Evolutionary conservation across 129 eudicot genomes (phyloP).

Genomic region (Sambucus nigra): DNA sequence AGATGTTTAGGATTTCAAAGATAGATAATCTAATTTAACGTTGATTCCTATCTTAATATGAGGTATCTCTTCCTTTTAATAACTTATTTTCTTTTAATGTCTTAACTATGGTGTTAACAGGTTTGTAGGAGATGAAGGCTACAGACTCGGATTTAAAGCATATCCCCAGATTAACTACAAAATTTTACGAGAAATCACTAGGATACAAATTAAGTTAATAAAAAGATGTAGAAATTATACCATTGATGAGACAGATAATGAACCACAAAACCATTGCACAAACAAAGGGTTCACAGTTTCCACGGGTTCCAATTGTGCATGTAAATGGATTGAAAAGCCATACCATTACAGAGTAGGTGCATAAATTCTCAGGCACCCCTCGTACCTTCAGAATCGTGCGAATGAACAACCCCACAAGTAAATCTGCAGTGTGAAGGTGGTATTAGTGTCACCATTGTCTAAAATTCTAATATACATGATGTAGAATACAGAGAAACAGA

Average conservation of each 20-base stretch:
- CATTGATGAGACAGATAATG: slow-evolving; percentile 74
- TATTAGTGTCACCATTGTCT: no score
- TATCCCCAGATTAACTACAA: not conserved
- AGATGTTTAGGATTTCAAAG: no score
- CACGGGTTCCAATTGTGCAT: slow-evolving; percentile 97
- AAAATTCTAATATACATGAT: no score
- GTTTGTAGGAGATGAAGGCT: not conserved
- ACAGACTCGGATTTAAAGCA: slow-evolving; percentile 6
- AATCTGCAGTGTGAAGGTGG: slow-evolving; percentile 52
- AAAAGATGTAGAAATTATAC: slow-evolving; percentile 35
- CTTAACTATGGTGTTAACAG: not conserved
- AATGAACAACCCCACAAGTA: slow-evolving; percentile 78
- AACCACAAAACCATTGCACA: slow-evolving; percentile 94
- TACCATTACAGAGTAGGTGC: slow-evolving; percentile 48
- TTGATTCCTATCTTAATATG: not conserved
- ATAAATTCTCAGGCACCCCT: slow-evolving; percentile 68
- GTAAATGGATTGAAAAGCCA: slow-evolving; percentile 99
- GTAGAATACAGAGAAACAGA: no score
- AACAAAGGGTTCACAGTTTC: slow-evolving; percentile 94
- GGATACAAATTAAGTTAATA: not conserved
- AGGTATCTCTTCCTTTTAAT: not conserved
- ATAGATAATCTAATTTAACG: no score
- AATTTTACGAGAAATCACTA: not conserved
- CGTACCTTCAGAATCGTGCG: slow-evolving; percentile 76
- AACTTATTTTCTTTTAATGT: not conserved